Conservation (phyloP, 176 grass and related monocot species). For the Oryza rufipogon region DNA sequence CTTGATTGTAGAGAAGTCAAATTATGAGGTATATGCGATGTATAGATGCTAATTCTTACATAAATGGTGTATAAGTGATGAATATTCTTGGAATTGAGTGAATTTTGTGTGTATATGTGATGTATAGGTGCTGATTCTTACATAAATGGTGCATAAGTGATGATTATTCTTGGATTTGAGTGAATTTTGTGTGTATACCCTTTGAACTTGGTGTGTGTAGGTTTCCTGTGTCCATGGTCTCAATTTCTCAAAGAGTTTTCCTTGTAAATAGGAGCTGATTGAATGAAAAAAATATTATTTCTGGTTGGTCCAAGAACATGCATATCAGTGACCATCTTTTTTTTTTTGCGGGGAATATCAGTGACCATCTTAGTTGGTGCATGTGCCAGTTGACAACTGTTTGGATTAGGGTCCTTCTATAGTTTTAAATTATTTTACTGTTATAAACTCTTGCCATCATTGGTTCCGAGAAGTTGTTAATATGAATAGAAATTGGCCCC, state of each 20-base stretch:
- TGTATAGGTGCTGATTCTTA: too few relatives aligned
- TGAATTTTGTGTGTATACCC: too few relatives aligned
- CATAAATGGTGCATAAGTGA: too few relatives aligned
- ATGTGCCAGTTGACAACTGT: constrained; percentile 10
- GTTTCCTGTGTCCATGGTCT: not conserved
- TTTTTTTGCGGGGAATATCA: too few relatives aligned
- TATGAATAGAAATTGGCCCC: not conserved
- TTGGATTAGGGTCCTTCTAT: not conserved
- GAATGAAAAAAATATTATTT: not conserved
- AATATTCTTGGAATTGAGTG: too few relatives aligned
- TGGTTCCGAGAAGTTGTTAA: not conserved
- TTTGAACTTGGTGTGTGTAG: not conserved
- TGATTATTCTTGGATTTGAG: too few relatives aligned
- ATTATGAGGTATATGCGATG: too few relatives aligned
- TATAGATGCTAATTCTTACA: too few relatives aligned
- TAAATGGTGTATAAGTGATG: too few relatives aligned
- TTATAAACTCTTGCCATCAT: not conserved
- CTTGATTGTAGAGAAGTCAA: too few relatives aligned
- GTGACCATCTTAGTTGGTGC: not conserved
- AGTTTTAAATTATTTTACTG: constrained; percentile 16
- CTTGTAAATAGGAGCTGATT: not conserved
- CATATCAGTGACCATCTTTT: not conserved
- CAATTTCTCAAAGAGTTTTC: not conserved
- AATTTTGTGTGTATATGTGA: too few relatives aligned
- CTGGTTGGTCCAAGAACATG: constrained; percentile 23